A percentile compares a stretch with the other conserved stretches of the same genome.
These are phyloP conservation scores for Chenopodium berlandieri DNA, from an alignment of 148 eudicot species.

Conservation along the genomic window DNA sequence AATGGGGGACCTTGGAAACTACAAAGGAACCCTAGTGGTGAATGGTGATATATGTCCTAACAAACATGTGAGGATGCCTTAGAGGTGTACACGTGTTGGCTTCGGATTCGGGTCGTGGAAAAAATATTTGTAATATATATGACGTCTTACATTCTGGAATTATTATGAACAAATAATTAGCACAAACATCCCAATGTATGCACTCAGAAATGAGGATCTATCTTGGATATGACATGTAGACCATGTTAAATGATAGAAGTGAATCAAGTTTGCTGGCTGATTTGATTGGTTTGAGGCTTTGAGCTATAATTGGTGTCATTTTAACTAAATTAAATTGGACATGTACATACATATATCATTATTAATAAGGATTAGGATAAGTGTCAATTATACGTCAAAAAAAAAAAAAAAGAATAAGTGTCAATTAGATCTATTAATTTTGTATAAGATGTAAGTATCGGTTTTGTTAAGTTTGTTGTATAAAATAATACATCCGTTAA, in stretches of 20 bases:
- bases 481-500: too few species aligned
- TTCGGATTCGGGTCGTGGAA: conserved; percentile 18
- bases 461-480: too few species aligned
- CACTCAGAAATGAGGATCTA: conserved; percentile 28
- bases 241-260: background rate
- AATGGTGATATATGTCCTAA: conserved; percentile 6
- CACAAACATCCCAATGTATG: conserved; percentile 36
- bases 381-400: too few species aligned
- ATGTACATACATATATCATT: too few species aligned
- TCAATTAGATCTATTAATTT: too few species aligned
- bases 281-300: too few species aligned
- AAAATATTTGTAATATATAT: background rate
- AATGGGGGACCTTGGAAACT: conserved; percentile 31
- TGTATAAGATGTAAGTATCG: too few species aligned
- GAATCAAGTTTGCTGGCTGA: background rate
- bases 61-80: conserved; percentile 35
- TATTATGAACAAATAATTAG: background rate
- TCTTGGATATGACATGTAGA: conserved; percentile 24
- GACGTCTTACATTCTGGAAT: background rate
- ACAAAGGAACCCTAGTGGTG: conserved; percentile 13
- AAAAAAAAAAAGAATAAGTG: too few species aligned
- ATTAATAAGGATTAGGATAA: too few species aligned
- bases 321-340: too few species aligned
- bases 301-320: background rate
- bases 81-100: conserved; percentile 18